These are phyloP conservation scores for Neonectria hederae DNA, from an alignment of 2,329 filamentous ascomycete genomes.

Conservation along the genomic window DNA sequence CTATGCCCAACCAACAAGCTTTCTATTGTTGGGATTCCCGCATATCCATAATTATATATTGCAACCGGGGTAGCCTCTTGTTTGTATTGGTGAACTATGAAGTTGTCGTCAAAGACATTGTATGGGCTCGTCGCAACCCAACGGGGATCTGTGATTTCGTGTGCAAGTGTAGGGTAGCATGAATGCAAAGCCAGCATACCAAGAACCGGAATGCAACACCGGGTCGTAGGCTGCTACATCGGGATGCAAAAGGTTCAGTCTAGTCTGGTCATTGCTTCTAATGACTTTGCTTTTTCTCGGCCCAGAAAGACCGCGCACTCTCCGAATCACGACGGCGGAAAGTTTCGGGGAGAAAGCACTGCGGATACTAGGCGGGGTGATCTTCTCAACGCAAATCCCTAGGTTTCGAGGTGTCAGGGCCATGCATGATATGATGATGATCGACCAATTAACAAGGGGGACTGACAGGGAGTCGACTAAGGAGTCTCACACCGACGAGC, in stretches of 20 bases:
- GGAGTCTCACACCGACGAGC: background rate
- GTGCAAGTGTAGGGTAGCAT: background rate
- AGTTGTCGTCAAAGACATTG: background rate
- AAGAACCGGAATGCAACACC: background rate
- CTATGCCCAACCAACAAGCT: background rate
- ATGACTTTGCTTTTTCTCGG: conserved; percentile 6
- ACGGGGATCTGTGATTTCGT: background rate
- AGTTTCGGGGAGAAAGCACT: background rate
- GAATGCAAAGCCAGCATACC: background rate
- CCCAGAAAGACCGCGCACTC: background rate
- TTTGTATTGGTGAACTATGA: background rate
- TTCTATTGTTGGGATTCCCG: background rate
- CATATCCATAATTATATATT: background rate
- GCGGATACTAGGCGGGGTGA: background rate
- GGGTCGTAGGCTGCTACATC: background rate
- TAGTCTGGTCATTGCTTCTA: background rate
- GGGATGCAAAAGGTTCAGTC: background rate
- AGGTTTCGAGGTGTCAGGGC: background rate
- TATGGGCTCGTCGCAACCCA: background rate
- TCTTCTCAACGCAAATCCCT: background rate
- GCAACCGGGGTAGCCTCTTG: background rate
- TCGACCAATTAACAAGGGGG: background rate
- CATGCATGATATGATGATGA: background rate
- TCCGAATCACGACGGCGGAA: background rate
- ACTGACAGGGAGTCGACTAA: background rate